Conservation (phyloP, 2,329 filamentous ascomycete species). For the Pyrenophora teres region DNA sequence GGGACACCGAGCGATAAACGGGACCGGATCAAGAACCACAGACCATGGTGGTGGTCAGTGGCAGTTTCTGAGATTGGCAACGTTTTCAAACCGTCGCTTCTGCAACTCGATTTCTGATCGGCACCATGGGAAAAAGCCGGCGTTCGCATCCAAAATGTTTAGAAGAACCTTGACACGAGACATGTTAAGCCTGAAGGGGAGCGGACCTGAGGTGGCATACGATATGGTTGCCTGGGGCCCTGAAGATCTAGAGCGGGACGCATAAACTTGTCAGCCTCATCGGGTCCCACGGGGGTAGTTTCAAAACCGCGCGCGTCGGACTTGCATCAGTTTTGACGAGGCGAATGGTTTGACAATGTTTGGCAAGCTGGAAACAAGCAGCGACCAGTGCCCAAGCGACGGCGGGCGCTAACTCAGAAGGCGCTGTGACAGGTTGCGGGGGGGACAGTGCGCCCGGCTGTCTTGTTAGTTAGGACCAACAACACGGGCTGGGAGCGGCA, state of each 20-base stretch:
- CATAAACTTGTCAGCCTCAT: conserved; percentile 39
- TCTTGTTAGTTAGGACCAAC: conserved; percentile 7
- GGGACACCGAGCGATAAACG: conserved; percentile 36
- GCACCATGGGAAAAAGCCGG: conserved; percentile 38
- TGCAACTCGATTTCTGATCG: conserved; percentile 46
- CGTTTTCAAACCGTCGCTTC: conserved; percentile 50
- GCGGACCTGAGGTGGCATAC: conserved; percentile 29
- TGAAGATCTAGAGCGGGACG: conserved; percentile 28
- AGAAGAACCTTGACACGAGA: conserved; percentile 46
- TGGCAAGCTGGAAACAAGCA: conserved; percentile 46
- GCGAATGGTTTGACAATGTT: conserved; percentile 48
- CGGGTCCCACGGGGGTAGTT: conserved; percentile 42
- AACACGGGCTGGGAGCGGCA: background rate
- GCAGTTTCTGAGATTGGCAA: conserved; percentile 47
- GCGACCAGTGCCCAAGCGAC: conserved; percentile 35
- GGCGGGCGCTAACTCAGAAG: conserved; percentile 44
- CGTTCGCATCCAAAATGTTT: conserved; percentile 44
- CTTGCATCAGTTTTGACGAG: conserved; percentile 44
- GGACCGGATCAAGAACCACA: conserved; percentile 27
- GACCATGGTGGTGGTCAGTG: conserved; percentile 47
- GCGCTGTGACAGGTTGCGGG: conserved; percentile 33
- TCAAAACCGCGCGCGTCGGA: conserved; percentile 48
- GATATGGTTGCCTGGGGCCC: conserved; percentile 33
- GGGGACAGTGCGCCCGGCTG: conserved; percentile 35
- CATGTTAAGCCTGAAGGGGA: conserved; percentile 44